phyloP scores from a whole-genome alignment of 2,329 filamentous ascomycete species.

The Exserohilum turcica region DNA sequence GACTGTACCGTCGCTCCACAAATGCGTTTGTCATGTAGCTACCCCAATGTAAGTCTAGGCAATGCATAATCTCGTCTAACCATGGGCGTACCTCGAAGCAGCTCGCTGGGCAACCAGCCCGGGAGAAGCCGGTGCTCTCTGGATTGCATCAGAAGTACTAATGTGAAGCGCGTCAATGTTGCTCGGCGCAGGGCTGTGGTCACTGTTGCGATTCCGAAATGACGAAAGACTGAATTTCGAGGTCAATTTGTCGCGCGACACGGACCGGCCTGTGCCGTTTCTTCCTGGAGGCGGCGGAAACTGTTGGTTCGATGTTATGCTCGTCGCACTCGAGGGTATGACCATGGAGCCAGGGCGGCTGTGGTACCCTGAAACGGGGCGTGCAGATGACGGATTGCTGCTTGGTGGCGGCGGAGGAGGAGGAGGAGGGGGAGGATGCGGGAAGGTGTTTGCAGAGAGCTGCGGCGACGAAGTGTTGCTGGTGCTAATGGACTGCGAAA shows the following conservation, averaged over 20 bases:
- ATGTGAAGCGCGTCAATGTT: constrained; percentile 48
- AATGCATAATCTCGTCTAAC: not conserved
- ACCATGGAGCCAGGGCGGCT: constrained; percentile 40
- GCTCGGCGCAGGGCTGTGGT: constrained; percentile 41
- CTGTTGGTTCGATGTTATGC: constrained; percentile 39
- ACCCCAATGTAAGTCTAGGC: constrained; percentile 4
- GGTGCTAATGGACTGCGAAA: constrained; percentile 38
- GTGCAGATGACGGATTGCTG: constrained; percentile 34
- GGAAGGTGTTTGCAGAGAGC: constrained; percentile 43
- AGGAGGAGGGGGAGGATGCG: constrained; percentile 45
- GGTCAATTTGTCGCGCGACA: constrained; percentile 46
- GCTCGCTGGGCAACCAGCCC: constrained; percentile 37
- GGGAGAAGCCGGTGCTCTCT: constrained; percentile 49
- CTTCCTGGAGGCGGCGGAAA: constrained; percentile 50
- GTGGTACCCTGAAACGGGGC: constrained; percentile 39
- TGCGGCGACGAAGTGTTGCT: constrained; percentile 44
- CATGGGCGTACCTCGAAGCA: constrained; percentile 30
- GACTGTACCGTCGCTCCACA: constrained; percentile 39
- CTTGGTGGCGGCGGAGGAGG: constrained; percentile 34
- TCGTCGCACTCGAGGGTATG: constrained; percentile 45
- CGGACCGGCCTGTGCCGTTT: constrained; percentile 42
- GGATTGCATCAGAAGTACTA: constrained; percentile 47
- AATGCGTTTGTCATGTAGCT: constrained; percentile 31
- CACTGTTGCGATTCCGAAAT: constrained; percentile 44
- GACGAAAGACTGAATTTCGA: constrained; percentile 49